Base-by-base conservation (phyloP, 1,284 basidiomycete genomes). In the Wallemia mellicola region DNA sequence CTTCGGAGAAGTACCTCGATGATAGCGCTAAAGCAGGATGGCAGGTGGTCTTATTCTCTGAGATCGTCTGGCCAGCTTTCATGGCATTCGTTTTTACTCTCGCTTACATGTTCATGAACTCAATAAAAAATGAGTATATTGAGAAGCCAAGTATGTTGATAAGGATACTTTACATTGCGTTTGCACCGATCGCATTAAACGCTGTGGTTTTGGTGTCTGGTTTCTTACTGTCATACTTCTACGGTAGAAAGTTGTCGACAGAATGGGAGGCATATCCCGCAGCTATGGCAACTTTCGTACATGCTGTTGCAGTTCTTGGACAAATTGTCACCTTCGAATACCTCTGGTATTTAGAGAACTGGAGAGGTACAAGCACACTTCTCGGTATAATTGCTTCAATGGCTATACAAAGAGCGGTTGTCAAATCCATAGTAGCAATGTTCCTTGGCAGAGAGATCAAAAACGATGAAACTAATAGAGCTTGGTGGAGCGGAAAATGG, bases 401-500 rank as follows among this genome's bases (percentile, higher is more conserved):
- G 62, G 77, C 79, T 60, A 84, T 94, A 60, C 87, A 95, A 70
- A 80, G 89, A 61, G 83, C 83, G 26, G 72, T 94, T 64, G 82
- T 88, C 77, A 95, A 95, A 74, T 75, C 88, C 61, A 73, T 92
- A 63, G 92, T 95, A 65, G 75, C 88, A 0, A 81, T 91, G 60
- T 86, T 91, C 77, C 74, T 95, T 54, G 84, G 86, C 28, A 81
- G 89, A 64, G 89, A 95, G 71, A 91, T 92, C 77, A 94, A 94
- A 73, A 86, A 92, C 67, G 89, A 95, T 68, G 88, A 94, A 73
- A 89, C 86, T 22, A 95, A 94, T 72, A 77, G 87, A 30, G 88
- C 88, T 9, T 95, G 88, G 88, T 95, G 89, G 89, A 91, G 87
- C 48, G 88, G 89, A 67, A 79, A 85, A 64, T 94, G 88, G 88